These are phyloP conservation scores for Fusarium miscanthi DNA, from an alignment of 2,329 filamentous ascomycete species.

Conservation along the genomic window DNA sequence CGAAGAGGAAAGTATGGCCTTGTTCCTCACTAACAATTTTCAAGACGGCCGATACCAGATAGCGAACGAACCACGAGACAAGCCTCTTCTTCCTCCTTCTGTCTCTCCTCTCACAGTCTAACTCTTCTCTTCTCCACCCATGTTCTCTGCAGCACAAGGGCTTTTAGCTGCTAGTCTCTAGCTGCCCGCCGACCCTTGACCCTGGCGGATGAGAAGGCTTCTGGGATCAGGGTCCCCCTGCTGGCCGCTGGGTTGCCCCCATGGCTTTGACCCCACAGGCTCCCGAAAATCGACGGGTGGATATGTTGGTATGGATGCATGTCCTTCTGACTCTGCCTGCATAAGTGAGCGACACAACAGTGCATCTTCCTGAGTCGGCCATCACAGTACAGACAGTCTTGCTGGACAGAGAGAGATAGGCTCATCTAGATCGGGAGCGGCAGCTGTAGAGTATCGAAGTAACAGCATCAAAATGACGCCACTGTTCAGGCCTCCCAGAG, in stretches of 20 bases:
- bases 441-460: constrained; percentile 7
- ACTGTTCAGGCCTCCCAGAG: constrained; percentile 22
- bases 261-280: constrained; percentile 37
- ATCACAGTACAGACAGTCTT: background rate
- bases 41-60: background rate
- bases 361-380: background rate
- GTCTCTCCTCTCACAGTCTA: background rate
- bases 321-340: constrained; percentile 36
- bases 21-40: constrained; percentile 46
- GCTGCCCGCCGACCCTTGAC: constrained; percentile 33
- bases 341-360: constrained; percentile 4
- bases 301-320: constrained; percentile 26
- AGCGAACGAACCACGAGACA: constrained; percentile 11
- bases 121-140: constrained; percentile 16
- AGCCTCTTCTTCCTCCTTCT: constrained; percentile 23
- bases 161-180: constrained; percentile 18
- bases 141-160: constrained; percentile 17
- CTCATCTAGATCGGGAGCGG: constrained; percentile 23
- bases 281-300: constrained; percentile 37
- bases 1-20: constrained; percentile 14
- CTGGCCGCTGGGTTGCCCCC: constrained; percentile 22
- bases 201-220: constrained; percentile 30
- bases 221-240: constrained; percentile 34
- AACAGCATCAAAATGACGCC: constrained; percentile 12
- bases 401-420: background rate